Base-by-base conservation (phyloP, 169 alveolate species). In the Eimeria brunetti region DNA sequence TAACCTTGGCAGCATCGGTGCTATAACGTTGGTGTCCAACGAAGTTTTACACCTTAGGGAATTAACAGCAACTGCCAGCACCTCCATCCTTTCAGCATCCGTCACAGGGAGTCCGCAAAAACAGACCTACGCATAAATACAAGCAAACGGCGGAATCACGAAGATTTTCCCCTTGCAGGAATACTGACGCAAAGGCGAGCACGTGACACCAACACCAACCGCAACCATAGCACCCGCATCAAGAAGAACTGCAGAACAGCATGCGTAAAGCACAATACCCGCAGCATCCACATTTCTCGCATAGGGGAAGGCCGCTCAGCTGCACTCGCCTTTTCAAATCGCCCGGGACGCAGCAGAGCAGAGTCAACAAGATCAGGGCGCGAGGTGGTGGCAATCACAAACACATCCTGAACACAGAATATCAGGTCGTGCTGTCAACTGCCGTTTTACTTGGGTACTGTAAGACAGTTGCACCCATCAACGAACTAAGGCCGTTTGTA, bases 311-410 rank as follows among this genome's bases (percentile, higher is more conserved):
- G 16, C 16, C 36, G 46, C 27, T 75, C 20, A 14, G 58, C 27
- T 2, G 20, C 89, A 83, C 76, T 11, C 75, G 30, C 96, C 95
- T 90, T 89, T 27, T 95, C 97, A 44, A 95, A 49, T n/a, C 97
- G 95, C 96, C 99, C 99, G n/a, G 99, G 99, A 67, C 99, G 96
- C 95, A 99, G 95, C 97, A 99, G 98, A 9, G 99, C 99, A 11
- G 99, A 99, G 96, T 99, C 99, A 78, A 99, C 98, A 24, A 99
- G 99, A 96, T 99, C 99, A 3, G 99, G 99, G 83, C 99, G 97
- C 93, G 99, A 99, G 0, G 99, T 99, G 8, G 99, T 99, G 27
- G 99, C 99, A 75, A 99, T 97, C 58, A 99, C 99, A 93, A 98
- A 99, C 38, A 99, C 99, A 80, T 99, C 96, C 95, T 95, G 95